A percentile compares a stretch with the other conserved stretches of the same genome.
Conservation (phyloP, 225 moss, liverwort and hornwort species). For the Polytrichum formosum region DNA sequence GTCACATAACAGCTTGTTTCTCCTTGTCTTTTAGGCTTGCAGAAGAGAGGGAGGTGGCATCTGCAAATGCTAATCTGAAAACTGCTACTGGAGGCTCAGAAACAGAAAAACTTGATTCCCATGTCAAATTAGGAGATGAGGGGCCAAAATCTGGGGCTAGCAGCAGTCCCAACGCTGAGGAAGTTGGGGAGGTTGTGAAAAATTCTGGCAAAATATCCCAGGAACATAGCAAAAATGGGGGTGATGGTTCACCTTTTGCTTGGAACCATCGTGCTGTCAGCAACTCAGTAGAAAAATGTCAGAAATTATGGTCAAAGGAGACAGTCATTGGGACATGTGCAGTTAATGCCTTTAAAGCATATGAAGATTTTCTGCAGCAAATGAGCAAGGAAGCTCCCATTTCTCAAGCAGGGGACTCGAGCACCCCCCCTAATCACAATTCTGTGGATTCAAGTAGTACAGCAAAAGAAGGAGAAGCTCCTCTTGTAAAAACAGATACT, state of each 20-base stretch:
- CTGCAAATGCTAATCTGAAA: constrained; percentile 19
- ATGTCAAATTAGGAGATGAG: constrained; percentile 33
- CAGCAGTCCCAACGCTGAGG: constrained; percentile 43
- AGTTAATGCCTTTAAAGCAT: constrained; percentile 67
- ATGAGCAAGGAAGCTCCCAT: constrained; percentile 20
- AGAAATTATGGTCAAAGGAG: constrained; percentile 32
- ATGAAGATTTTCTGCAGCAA: constrained; percentile 72
- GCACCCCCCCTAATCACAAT: constrained; percentile 28
- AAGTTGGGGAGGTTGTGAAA: constrained; percentile 45
- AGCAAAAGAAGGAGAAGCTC: constrained; percentile 26
- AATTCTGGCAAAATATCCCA: constrained; percentile 45
- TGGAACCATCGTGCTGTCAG: constrained; percentile 15
- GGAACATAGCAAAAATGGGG: constrained; percentile 59
- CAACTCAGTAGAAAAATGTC: constrained; percentile 12
- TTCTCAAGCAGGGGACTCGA: constrained; percentile 27
- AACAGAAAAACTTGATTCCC: constrained; percentile 2
- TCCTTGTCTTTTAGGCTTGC: constrained; percentile 50
- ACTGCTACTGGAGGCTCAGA: constrained; percentile 24
- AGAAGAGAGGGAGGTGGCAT: constrained; percentile 45
- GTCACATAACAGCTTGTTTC: neutral
- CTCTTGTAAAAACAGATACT: constrained; percentile 21
- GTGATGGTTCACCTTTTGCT: constrained; percentile 29
- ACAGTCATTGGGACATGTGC: constrained; percentile 33
- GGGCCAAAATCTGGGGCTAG: constrained; percentile 18
- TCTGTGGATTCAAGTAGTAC: constrained; percentile 15